Conservation (phyloP, 352 stramenopile species). For the Globisporangium cylindrosporum region DNA sequence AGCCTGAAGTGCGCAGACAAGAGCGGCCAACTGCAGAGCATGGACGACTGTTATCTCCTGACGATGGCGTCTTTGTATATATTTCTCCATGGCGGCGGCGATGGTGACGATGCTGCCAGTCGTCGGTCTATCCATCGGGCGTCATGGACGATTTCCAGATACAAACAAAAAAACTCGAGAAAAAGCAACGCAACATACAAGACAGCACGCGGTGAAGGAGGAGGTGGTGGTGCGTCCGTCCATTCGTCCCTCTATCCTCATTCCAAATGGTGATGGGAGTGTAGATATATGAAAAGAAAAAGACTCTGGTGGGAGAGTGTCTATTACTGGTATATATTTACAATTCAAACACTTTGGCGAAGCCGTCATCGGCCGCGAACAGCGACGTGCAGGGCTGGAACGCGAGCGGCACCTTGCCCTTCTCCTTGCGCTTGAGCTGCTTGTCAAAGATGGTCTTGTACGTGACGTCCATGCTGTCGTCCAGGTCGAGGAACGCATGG, state of each 20-base stretch:
- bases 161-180: constrained; percentile 3
- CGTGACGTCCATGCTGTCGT: constrained; percentile 69
- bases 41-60: neutral
- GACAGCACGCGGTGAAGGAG: neutral
- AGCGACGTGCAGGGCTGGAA: constrained; percentile 62
- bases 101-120: neutral
- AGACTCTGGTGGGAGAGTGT: constrained; percentile 4
- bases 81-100: neutral
- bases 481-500: constrained; percentile 70
- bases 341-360: constrained; percentile 72
- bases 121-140: neutral
- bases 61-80: neutral
- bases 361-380: constrained; percentile 57
- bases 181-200: neutral
- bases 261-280: neutral
- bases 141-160: constrained; percentile 2
- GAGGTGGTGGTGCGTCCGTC: neutral
- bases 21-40: neutral
- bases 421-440: constrained; percentile 83
- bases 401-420: constrained; percentile 68
- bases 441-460: constrained; percentile 82
- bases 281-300: constrained; percentile 16
- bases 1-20: neutral
- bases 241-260: neutral
- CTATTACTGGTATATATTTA: constrained; percentile 42